A percentile compares a stretch with the other conserved stretches of the same genome.
phyloP scores from a whole-genome alignment of 345 rosid genomes.

The Lepidium aucheri region DNA sequence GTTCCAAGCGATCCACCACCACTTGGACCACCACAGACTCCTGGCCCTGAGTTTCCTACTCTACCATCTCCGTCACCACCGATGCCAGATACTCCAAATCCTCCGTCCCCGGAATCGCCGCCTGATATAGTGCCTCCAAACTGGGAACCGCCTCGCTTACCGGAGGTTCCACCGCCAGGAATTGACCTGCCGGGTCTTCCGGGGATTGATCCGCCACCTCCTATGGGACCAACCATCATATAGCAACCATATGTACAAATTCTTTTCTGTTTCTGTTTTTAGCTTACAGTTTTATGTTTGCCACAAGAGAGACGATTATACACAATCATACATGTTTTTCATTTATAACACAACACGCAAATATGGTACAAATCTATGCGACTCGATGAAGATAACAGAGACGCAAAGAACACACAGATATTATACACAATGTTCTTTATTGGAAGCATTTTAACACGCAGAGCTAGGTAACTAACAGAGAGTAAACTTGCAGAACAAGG shows the following conservation, averaged over 20 bases:
- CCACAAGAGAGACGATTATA: not conserved
- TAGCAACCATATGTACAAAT: not conserved
- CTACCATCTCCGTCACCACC: slow-evolving; percentile 24
- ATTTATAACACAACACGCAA: not conserved
- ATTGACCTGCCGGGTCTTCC: not conserved
- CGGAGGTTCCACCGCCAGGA: slow-evolving; percentile 6
- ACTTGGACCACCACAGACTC: slow-evolving; percentile 4
- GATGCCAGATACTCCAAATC: slow-evolving; percentile 19
- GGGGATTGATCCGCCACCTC: slow-evolving; percentile 7
- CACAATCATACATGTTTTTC: slow-evolving; percentile 2
- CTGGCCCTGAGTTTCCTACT: slow-evolving; percentile 11
- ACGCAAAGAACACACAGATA: slow-evolving; percentile 1
- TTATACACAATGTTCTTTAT: slow-evolving; percentile 12
- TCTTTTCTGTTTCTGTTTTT: not conserved
- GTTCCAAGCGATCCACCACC: slow-evolving; percentile 22
- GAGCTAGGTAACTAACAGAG: not conserved
- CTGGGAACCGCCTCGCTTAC: slow-evolving; percentile 22
- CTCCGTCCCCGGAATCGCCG: not conserved
- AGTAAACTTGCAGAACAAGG: not conserved
- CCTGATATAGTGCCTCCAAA: slow-evolving; percentile 17
- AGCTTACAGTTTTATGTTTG: not conserved
- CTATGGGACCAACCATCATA: slow-evolving; percentile 12
- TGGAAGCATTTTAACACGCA: not conserved
- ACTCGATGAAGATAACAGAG: not conserved
- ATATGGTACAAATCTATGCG: slow-evolving; percentile 14